Conservation (phyloP, 2,329 filamentous ascomycete genomes). For the Botrytis pseudocinerea region DNA sequence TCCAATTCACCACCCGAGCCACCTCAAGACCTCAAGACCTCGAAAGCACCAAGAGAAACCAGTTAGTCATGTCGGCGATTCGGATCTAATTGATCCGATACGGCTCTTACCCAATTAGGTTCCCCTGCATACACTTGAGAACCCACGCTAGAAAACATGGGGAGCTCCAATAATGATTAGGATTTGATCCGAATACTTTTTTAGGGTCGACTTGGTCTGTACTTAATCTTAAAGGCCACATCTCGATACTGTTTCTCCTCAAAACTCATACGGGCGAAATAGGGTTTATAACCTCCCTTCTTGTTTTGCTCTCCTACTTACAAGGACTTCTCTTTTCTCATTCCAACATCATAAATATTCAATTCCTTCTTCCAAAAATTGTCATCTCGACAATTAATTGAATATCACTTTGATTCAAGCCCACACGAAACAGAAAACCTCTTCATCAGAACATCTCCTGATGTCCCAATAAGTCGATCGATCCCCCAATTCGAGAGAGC, state of each 20-base stretch:
- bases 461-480: constrained; percentile 20
- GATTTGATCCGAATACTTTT: neutral
- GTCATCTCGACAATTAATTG: neutral
- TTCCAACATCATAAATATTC: neutral
- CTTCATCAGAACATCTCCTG: neutral
- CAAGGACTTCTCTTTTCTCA: neutral
- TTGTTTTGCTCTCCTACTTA: neutral
- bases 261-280: neutral
- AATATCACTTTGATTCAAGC: neutral
- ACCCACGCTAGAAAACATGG: constrained; percentile 7
- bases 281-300: neutral
- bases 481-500: constrained; percentile 16
- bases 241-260: constrained; percentile 5
- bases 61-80: neutral
- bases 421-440: neutral
- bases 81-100: constrained; percentile 4
- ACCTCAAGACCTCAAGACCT: neutral
- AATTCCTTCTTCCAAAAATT: neutral
- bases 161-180: constrained; percentile 16
- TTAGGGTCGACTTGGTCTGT: neutral
- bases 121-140: neutral
- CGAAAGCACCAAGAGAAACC: neutral
- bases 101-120: neutral
- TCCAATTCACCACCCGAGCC: neutral
- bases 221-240: constrained; percentile 15